A percentile compares a stretch with the other conserved stretches of the same genome.
Evolutionary conservation across 202 grass and related monocot genomes (phyloP).

Genomic region (Musa balbisiana): DNA sequence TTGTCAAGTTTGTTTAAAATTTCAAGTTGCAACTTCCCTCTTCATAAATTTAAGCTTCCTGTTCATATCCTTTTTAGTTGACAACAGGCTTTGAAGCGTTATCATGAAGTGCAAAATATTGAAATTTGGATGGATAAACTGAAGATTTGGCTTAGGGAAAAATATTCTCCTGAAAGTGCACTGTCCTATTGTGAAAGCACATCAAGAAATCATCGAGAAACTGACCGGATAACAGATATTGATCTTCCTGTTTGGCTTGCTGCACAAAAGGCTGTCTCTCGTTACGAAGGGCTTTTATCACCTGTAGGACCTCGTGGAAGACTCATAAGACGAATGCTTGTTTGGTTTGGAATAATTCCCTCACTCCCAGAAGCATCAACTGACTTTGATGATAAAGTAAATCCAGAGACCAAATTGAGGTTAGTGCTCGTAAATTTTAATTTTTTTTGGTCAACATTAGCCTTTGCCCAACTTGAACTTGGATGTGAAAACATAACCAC

Average conservation of each 20-base stretch:
- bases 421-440: slow-evolving; percentile 25
- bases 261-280: slow-evolving; percentile 73
- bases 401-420: slow-evolving; percentile 60
- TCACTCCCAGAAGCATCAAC: slow-evolving; percentile 57
- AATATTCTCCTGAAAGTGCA: slow-evolving; percentile 56
- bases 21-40: neutral
- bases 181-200: slow-evolving; percentile 34
- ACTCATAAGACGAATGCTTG: slow-evolving; percentile 78
- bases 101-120: slow-evolving; percentile 52
- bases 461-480: neutral
- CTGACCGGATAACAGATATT: slow-evolving; percentile 42
- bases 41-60: slow-evolving; percentile 32
- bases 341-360: slow-evolving; percentile 74
- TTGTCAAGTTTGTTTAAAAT: neutral
- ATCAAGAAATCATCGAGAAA: slow-evolving; percentile 26
- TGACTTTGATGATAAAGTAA: slow-evolving; percentile 45
- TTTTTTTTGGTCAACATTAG: neutral
- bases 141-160: slow-evolving; percentile 72
- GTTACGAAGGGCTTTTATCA: slow-evolving; percentile 82
- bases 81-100: slow-evolving; percentile 67
- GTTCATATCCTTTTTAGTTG: slow-evolving; percentile 48
- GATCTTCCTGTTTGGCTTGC: slow-evolving; percentile 93
- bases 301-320: slow-evolving; percentile 77
- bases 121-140: slow-evolving; percentile 75
- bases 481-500: neutral